These are phyloP conservation scores for Lyophyllum atratum DNA, from an alignment of 768 basidiomycete species.

Conservation along the genomic window DNA sequence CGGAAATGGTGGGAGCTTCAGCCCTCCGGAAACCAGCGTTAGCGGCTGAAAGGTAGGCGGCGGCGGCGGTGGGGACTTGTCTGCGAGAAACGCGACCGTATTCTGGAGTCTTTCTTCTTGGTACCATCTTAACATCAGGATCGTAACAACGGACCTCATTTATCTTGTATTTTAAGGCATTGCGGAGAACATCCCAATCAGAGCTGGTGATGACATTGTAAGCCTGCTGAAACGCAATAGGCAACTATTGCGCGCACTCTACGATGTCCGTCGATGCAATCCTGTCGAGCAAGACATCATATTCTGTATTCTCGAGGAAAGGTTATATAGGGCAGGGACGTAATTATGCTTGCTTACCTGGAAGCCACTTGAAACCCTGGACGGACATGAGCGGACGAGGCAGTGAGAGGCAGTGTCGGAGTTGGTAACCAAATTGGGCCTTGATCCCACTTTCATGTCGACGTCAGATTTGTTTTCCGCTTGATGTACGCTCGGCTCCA, in stretches of 20 bases:
- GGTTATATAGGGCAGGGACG: not conserved
- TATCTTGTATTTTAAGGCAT: slow-evolving; percentile 73
- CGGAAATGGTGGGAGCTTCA: slow-evolving; percentile 75
- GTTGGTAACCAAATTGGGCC: not conserved
- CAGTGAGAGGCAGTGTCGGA: not conserved
- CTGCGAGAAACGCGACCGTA: slow-evolving; percentile 47
- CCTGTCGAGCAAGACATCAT: slow-evolving; percentile 57
- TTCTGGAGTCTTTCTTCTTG: slow-evolving; percentile 39
- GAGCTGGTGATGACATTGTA: slow-evolving; percentile 38
- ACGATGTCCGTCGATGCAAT: slow-evolving; percentile 67
- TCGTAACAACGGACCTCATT: slow-evolving; percentile 49
- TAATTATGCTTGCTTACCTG: slow-evolving; percentile 39
- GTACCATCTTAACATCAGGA: slow-evolving; percentile 12
- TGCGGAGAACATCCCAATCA: slow-evolving; percentile 71
- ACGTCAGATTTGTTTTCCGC: not conserved
- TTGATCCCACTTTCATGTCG: slow-evolving; percentile 1
- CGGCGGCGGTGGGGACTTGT: slow-evolving; percentile 34
- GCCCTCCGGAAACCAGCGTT: slow-evolving; percentile 53
- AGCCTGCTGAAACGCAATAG: slow-evolving; percentile 9
- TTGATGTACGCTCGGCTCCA: slow-evolving; percentile 33
- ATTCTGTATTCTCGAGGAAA: slow-evolving; percentile 41
- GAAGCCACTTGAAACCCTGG: slow-evolving; percentile 47
- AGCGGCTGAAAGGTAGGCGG: slow-evolving; percentile 44
- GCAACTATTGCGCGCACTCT: slow-evolving; percentile 43
- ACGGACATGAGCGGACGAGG: slow-evolving; percentile 9